phyloP scores from a whole-genome alignment of 2,329 filamentous ascomycete genomes.

The Arthrobotrys musiformis region DNA sequence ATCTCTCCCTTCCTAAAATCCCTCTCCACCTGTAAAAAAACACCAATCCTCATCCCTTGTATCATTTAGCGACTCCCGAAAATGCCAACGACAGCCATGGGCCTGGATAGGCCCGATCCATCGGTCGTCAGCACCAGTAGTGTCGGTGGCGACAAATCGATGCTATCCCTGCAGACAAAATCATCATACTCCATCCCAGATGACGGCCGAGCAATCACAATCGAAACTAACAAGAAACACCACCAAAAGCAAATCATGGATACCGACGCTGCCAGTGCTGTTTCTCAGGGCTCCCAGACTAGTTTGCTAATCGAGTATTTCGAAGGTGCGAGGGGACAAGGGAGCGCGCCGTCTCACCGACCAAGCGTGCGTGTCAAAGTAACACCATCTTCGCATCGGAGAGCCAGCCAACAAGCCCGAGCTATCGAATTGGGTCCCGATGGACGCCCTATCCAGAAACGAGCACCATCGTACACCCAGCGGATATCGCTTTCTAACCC shows the following conservation, averaged over 20 bases:
- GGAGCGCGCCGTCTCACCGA: conserved; percentile 71
- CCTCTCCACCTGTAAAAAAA: background rate
- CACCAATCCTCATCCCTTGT: background rate
- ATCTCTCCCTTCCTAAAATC: background rate
- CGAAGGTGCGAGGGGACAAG: conserved; percentile 77
- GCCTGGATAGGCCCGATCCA: conserved; percentile 47
- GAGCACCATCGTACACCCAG: conserved; percentile 58
- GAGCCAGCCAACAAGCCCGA: conserved; percentile 57
- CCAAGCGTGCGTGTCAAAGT: conserved; percentile 84
- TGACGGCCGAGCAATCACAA: conserved; percentile 90
- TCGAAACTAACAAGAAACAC: conserved; percentile 78
- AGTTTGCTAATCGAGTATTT: conserved; percentile 95
- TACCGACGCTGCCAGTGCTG: conserved; percentile 66
- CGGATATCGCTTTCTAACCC: conserved; percentile 58
- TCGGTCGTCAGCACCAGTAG: conserved; percentile 55
- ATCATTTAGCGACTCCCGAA: background rate
- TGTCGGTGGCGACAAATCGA: conserved; percentile 52
- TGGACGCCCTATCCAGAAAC: conserved; percentile 48
- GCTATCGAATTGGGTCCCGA: conserved; percentile 56
- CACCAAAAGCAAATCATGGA: conserved; percentile 67
- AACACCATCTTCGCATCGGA: conserved; percentile 75
- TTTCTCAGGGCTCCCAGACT: conserved; percentile 78
- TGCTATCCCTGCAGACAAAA: conserved; percentile 73
- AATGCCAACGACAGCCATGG: conserved; percentile 30
- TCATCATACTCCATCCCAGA: conserved; percentile 83